phyloP scores from a whole-genome alignment of 257 asterid species.

The Scutellaria barbata region DNA sequence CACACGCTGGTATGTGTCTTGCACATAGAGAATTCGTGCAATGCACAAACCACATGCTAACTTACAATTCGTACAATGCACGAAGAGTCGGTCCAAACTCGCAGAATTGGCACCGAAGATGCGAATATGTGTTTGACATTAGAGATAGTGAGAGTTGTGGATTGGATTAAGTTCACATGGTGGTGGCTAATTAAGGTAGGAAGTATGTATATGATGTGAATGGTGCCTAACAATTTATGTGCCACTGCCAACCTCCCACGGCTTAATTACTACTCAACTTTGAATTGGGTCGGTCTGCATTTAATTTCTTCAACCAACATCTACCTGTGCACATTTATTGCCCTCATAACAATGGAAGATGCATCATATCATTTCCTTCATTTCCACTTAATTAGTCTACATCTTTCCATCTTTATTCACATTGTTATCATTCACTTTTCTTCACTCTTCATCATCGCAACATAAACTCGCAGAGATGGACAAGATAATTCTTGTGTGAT shows the following conservation, averaged over 20 bases:
- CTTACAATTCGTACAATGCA: no score
- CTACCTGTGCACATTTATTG: constrained; percentile 47
- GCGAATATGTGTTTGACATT: no score
- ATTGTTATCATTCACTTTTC: no score
- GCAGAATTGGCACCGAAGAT: no score
- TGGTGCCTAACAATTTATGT: constrained; percentile 30
- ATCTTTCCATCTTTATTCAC: neutral
- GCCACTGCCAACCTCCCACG: constrained; percentile 52
- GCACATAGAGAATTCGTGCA: no score
- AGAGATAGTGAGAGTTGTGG: neutral
- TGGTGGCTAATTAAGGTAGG: neutral
- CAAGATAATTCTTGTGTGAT: neutral
- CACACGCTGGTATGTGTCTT: no score
- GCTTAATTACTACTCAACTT: neutral
- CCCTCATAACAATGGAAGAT: neutral
- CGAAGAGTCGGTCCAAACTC: no score
- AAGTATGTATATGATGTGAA: neutral
- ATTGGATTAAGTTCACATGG: neutral
- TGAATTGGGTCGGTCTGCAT: constrained; percentile 51
- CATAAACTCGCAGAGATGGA: neutral
- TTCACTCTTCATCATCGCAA: no score
- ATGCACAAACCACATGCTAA: no score
- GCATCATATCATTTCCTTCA: no score
- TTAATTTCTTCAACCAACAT: constrained; percentile 49
- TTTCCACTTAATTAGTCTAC: no score